phyloP scores from a whole-genome alignment of 306 rosid genomes.

The Fagus crenata region DNA sequence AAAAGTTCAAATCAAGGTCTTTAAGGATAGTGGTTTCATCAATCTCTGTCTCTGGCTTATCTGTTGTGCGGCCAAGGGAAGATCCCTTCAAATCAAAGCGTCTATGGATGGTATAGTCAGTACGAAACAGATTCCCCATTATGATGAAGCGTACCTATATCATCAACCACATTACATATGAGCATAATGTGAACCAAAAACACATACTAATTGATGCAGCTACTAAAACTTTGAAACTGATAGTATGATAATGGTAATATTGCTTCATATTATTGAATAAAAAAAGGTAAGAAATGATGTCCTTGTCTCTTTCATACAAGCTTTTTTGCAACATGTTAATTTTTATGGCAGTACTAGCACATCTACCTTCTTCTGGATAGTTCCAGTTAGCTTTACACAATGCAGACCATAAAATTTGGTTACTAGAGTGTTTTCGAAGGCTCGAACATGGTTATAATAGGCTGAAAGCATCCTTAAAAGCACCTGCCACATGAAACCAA shows the following conservation, averaged over 20 bases:
- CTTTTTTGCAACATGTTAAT: not conserved
- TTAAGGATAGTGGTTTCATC: constrained; percentile 87
- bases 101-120: constrained; percentile 64
- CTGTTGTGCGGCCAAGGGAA: constrained; percentile 80
- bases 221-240: not conserved
- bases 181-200: constrained; percentile 6
- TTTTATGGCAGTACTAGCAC: constrained; percentile 8
- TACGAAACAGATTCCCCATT: constrained; percentile 84
- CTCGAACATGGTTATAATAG: constrained; percentile 76
- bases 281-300: not conserved
- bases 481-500: constrained; percentile 47
- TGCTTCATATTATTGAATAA: not conserved
- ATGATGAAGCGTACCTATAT: constrained; percentile 86
- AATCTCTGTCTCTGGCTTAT: constrained; percentile 71
- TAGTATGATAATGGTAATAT: not conserved
- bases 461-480: constrained; percentile 81
- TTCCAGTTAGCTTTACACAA: constrained; percentile 76
- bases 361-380: constrained; percentile 81
- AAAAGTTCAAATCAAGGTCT: constrained; percentile 91
- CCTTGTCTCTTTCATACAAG: not conserved
- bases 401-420: constrained; percentile 91
- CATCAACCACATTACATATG: constrained; percentile 10
- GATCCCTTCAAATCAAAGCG: constrained; percentile 92
- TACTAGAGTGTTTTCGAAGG: constrained; percentile 61
- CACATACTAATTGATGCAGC: constrained; percentile 2